Conservation (phyloP, 2,329 filamentous ascomycete genomes). For the Ceratocystis diversiconidia region DNA sequence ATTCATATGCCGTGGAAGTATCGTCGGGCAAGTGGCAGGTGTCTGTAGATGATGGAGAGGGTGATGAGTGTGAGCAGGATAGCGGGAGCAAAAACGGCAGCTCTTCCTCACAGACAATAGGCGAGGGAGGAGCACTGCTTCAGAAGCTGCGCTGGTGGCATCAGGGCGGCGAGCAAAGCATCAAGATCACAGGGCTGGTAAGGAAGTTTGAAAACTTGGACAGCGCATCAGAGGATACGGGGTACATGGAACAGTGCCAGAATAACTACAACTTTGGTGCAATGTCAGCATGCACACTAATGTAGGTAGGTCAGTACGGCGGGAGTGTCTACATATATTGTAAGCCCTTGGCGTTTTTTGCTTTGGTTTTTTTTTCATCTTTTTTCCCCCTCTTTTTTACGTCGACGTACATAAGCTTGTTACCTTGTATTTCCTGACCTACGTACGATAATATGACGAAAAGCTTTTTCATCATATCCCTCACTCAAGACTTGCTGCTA, state of each 20-base stretch:
- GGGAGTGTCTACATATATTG: background rate
- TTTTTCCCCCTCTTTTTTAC: background rate
- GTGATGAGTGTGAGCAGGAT: slow-evolving; percentile 9
- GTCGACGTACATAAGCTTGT: background rate
- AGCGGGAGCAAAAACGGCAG: background rate
- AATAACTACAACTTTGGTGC: slow-evolving; percentile 32
- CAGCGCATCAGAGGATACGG: slow-evolving; percentile 50
- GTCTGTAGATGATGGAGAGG: slow-evolving; percentile 43
- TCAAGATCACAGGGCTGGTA: slow-evolving; percentile 62
- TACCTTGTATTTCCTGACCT: too few relatives aligned
- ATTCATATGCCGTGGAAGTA: slow-evolving; percentile 56
- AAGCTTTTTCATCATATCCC: background rate
- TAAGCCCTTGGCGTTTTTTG: background rate
- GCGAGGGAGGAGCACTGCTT: slow-evolving; percentile 48
- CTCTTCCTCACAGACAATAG: background rate
- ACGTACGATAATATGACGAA: background rate
- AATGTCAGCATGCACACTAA: slow-evolving; percentile 35
- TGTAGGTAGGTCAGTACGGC: slow-evolving; percentile 28
- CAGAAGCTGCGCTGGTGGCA: slow-evolving; percentile 91
- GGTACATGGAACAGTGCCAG: slow-evolving; percentile 60
- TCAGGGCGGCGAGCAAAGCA: slow-evolving; percentile 63
- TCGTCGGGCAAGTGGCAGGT: slow-evolving; percentile 86
- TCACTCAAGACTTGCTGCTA: too few relatives aligned
- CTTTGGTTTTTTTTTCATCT: background rate
- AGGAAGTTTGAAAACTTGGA: slow-evolving; percentile 37